Conservation (phyloP, 352 stramenopile genomes). For the Phytophthora tubulina region DNA sequence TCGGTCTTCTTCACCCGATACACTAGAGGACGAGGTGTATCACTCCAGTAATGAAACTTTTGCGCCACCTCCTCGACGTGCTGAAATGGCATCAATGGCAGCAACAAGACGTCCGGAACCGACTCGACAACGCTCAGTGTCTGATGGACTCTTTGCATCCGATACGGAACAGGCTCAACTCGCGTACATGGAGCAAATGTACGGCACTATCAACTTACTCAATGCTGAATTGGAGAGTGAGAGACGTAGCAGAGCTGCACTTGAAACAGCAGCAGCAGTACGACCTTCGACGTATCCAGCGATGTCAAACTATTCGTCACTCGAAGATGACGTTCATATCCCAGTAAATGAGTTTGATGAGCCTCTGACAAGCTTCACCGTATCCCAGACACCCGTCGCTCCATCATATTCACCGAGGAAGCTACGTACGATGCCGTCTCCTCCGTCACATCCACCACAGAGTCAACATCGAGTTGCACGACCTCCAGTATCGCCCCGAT, state of each 20-base stretch:
- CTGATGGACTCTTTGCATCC: constrained; percentile 20
- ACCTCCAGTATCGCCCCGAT: constrained; percentile 27
- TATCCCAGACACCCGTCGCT: constrained; percentile 30
- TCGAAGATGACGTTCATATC: constrained; percentile 30
- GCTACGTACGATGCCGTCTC: constrained; percentile 26
- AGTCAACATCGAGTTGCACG: constrained; percentile 19
- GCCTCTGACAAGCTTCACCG: constrained; percentile 14
- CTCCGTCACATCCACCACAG: constrained; percentile 17
- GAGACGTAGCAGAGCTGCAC: constrained; percentile 35
- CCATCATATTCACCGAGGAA: constrained; percentile 33
- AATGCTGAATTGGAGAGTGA: constrained; percentile 62
- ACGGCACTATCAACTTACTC: constrained; percentile 62
- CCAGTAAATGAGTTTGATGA: constrained; percentile 30
- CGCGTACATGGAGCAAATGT: constrained; percentile 81
- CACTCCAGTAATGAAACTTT: constrained; percentile 23
- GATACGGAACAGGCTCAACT: constrained; percentile 55
- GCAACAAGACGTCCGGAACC: constrained; percentile 25
- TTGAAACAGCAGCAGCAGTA: constrained; percentile 6
- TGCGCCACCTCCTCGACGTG: constrained; percentile 21
- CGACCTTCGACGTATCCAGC: constrained; percentile 23
- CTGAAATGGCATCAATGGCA: constrained; percentile 18
- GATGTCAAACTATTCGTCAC: constrained; percentile 39
- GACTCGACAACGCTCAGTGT: constrained; percentile 3
- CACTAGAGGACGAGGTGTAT: constrained; percentile 21
- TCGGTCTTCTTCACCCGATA: constrained; percentile 25